Percentiles rank a stretch among this genome's conserved stretches.
Conservation (phyloP, 75 land plant genomes). For the Selaginella tamariscina region DNA sequence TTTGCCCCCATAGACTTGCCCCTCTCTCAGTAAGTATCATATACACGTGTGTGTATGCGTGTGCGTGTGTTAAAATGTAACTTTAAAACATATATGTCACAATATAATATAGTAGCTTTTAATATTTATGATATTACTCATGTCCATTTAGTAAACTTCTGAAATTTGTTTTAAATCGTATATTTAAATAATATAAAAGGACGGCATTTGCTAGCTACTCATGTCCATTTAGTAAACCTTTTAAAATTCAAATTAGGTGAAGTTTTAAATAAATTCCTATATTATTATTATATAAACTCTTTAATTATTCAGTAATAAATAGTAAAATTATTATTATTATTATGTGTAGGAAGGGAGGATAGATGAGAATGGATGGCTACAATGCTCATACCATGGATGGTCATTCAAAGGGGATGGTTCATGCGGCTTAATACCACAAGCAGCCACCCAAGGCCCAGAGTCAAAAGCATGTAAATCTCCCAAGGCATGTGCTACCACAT, state of each 20-base stretch:
- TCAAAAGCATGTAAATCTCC: conserved; percentile 62
- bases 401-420: conserved; percentile 76
- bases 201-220: too few relatives aligned
- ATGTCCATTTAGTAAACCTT: too few relatives aligned
- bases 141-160: too few relatives aligned
- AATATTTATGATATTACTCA: too few relatives aligned
- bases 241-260: too few relatives aligned
- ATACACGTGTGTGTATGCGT: background rate
- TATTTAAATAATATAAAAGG: too few relatives aligned
- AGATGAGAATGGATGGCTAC: conserved; percentile 84
- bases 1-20: conserved; percentile 92
- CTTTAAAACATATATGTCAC: background rate
- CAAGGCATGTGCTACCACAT: conserved; percentile 61
- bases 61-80: background rate
- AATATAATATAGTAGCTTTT: background rate
- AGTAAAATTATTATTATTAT: background rate
- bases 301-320: too few relatives aligned
- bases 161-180: background rate
- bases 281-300: too few relatives aligned
- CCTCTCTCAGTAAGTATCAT: conserved; percentile 66
- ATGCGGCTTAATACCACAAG: conserved; percentile 81
- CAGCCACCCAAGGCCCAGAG: conserved; percentile 76
- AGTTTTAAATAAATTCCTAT: too few relatives aligned
- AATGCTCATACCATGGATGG: conserved; percentile 99
- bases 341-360: conserved; percentile 75